phyloP scores from a whole-genome alignment of 768 basidiomycete genomes.

The Tricholoma saponaceum region DNA sequence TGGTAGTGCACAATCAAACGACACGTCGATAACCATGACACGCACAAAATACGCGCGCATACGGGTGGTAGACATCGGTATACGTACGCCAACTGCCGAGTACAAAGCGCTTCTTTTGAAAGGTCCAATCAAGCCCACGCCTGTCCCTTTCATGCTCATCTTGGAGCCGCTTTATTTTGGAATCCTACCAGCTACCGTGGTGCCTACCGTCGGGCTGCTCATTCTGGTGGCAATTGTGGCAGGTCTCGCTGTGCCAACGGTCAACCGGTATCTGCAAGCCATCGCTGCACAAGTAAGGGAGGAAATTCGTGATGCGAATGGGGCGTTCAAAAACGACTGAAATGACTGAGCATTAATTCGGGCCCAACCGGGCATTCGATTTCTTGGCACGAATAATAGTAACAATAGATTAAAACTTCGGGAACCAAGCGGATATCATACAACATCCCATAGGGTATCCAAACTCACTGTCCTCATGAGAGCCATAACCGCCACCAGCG shows the following conservation, averaged over 20 bases:
- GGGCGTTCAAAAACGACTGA: neutral
- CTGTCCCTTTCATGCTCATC: conserved; percentile 47
- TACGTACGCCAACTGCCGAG: conserved; percentile 35
- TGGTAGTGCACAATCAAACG: conserved; percentile 5
- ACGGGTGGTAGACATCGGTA: conserved; percentile 47
- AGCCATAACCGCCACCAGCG: conserved; percentile 16
- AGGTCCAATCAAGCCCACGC: conserved; percentile 14
- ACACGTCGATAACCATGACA: conserved; percentile 16
- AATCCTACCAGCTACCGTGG: conserved; percentile 52
- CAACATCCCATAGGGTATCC: neutral
- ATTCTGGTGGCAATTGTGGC: conserved; percentile 21
- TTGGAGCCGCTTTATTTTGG: conserved; percentile 62
- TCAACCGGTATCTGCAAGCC: conserved; percentile 22
- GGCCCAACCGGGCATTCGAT: neutral
- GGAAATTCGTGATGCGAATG: conserved; percentile 7
- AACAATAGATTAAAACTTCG: neutral
- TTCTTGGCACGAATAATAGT: neutral
- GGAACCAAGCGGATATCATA: neutral
- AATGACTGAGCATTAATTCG: neutral
- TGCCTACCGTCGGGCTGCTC: conserved; percentile 30
- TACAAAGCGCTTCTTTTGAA: conserved; percentile 9
- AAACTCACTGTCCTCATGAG: neutral
- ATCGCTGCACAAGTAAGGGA: conserved; percentile 21
- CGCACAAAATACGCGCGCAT: conserved; percentile 56
- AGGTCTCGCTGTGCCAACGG: conserved; percentile 16